phyloP scores from a whole-genome alignment of 129 eudicot genomes.

The Pulicaria dysenterica region DNA sequence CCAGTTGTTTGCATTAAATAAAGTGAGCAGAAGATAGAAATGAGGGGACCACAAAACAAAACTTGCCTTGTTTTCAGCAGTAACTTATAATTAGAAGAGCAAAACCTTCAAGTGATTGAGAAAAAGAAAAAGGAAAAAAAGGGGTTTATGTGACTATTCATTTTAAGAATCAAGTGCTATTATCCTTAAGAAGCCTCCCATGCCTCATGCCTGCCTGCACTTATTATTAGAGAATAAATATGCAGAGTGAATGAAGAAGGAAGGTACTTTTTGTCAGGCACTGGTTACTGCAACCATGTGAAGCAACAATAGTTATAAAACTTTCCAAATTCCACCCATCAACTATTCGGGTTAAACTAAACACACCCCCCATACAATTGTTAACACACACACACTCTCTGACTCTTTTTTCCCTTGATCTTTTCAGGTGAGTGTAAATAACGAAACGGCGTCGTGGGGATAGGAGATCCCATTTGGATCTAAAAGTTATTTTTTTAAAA shows the following conservation, averaged over 20 bases:
- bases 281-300: not conserved
- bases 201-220: slow-evolving; percentile 20
- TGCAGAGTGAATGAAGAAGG: slow-evolving; percentile 25
- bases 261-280: slow-evolving; percentile 35
- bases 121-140: not conserved
- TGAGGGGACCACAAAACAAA: slow-evolving; percentile 19
- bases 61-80: not conserved
- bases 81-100: no score
- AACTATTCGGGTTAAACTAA: not conserved
- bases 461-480: slow-evolving; percentile 26
- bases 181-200: slow-evolving; percentile 7
- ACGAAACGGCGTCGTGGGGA: slow-evolving; percentile 14
- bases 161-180: not conserved
- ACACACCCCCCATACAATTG: not conserved
- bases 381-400: no score
- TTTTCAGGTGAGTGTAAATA: slow-evolving; percentile 8
- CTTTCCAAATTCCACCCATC: slow-evolving; percentile 17
- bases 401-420: no score
- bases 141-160: not conserved
- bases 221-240: slow-evolving; percentile 26
- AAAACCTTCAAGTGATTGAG: no score
- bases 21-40: no score
- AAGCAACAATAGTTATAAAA: not conserved
- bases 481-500: slow-evolving; percentile 8
- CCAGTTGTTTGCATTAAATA: no score